phyloP scores from a whole-genome alignment of 192 early-diverging fungal genomes.

The Backusella psychrophila region DNA sequence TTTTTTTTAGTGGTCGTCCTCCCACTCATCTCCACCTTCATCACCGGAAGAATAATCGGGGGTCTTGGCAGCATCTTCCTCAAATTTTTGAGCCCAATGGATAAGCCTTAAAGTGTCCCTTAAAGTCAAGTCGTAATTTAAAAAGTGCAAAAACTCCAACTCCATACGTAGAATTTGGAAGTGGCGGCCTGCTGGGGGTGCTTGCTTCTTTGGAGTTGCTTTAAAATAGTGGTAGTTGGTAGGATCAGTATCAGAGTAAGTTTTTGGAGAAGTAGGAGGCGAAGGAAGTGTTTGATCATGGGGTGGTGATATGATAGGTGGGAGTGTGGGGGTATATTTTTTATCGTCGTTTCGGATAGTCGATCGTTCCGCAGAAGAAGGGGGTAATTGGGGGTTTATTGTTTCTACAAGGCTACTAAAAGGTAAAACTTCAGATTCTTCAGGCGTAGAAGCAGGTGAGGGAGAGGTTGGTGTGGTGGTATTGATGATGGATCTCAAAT shows the following conservation, averaged over 20 bases:
- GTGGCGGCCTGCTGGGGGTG: not conserved
- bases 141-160: conserved; percentile 48
- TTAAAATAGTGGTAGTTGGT: conserved; percentile 18
- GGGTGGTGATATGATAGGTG: not conserved
- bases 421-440: not conserved
- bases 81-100: conserved; percentile 15
- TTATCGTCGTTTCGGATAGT: conserved; percentile 8
- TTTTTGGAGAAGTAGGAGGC: conserved; percentile 17
- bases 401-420: not conserved
- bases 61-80: not conserved
- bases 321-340: conserved; percentile 1
- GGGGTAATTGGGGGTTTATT: not conserved
- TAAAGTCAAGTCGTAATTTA: conserved; percentile 39
- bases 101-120: not conserved
- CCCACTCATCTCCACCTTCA: conserved; percentile 14
- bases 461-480: not conserved
- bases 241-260: conserved; percentile 11
- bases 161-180: conserved; percentile 48
- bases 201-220: not conserved
- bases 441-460: not conserved
- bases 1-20: not conserved
- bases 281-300: not conserved
- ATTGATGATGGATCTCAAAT: conserved; percentile 24
- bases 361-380: conserved; percentile 11
- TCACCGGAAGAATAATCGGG: conserved; percentile 6